Percentiles rank a stretch among this genome's conserved stretches.
Evolutionary conservation across 1,139 yeast species (phyloP).

Genomic region (Arxiozyma bovina): DNA sequence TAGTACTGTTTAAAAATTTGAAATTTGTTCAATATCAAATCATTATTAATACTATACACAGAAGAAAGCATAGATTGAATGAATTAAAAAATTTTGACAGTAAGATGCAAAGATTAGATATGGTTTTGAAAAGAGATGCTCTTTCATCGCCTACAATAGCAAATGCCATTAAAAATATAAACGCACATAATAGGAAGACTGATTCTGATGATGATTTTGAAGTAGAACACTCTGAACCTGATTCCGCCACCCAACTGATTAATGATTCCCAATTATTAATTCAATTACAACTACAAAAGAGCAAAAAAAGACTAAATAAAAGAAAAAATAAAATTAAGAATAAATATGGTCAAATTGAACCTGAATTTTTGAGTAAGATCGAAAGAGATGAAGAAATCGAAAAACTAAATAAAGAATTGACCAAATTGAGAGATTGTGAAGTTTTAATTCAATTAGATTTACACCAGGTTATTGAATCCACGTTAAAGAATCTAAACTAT

Average conservation of each 20-base stretch:
- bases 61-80: conserved; percentile 24
- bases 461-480: conserved; percentile 29
- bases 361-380: conserved; percentile 26
- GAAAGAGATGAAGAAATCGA: conserved; percentile 30
- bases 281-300: conserved; percentile 11
- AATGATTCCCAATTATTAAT: conserved; percentile 5
- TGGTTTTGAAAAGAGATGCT: conserved; percentile 21
- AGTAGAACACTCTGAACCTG: background rate
- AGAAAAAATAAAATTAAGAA: conserved; percentile 7
- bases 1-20: conserved; percentile 59
- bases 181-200: background rate
- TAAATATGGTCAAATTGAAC: conserved; percentile 20
- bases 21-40: conserved; percentile 62
- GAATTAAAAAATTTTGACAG: conserved; percentile 28
- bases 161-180: conserved; percentile 2
- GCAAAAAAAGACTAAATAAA: conserved; percentile 9
- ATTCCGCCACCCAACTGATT: background rate
- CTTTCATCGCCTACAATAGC: conserved; percentile 11
- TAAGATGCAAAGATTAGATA: conserved; percentile 30
- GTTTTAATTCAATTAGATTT: conserved; percentile 31
- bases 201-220: background rate
- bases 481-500: conserved; percentile 20
- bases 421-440: conserved; percentile 33
- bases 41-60: conserved; percentile 33
- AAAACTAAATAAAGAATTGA: conserved; percentile 29